Evolutionary conservation across 2,329 filamentous ascomycete genomes (phyloP).

Genomic region (Claviceps sp.): DNA sequence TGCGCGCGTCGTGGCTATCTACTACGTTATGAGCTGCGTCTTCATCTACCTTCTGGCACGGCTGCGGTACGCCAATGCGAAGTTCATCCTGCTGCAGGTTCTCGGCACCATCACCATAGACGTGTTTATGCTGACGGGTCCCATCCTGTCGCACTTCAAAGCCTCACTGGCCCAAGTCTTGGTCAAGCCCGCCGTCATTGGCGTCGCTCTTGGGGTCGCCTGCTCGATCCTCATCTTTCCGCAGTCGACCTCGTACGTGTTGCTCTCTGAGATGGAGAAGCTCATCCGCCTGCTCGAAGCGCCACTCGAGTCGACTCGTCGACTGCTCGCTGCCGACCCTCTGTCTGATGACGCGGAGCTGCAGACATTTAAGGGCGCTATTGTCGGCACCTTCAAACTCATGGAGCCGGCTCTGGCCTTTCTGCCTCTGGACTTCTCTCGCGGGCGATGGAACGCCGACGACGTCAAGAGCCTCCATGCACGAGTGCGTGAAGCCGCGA

Average conservation of each 20-base stretch:
- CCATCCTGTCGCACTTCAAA: constrained; percentile 26
- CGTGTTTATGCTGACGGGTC: constrained; percentile 29
- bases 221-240: constrained; percentile 34
- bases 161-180: constrained; percentile 24
- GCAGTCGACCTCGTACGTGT: constrained; percentile 31
- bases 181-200: constrained; percentile 32
- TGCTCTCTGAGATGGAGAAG: constrained; percentile 21
- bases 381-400: constrained; percentile 23
- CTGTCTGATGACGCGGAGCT: constrained; percentile 16
- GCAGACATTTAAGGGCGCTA: constrained; percentile 13
- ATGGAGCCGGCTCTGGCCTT: constrained; percentile 28
- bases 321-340: constrained; percentile 10
- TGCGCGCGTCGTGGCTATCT: constrained; percentile 26
- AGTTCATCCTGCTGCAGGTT: constrained; percentile 29
- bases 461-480: constrained; percentile 26
- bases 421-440: constrained; percentile 31
- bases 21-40: constrained; percentile 23
- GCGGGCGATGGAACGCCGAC: constrained; percentile 30
- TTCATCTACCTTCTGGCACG: constrained; percentile 32
- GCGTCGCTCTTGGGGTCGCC: constrained; percentile 29
- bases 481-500: constrained; percentile 21
- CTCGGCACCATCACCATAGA: constrained; percentile 34
- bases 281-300: constrained; percentile 18
- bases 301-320: constrained; percentile 18
- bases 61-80: constrained; percentile 30